Base-by-base conservation (phyloP, 2,329 filamentous ascomycete species). In the Xylaria sp. region DNA sequence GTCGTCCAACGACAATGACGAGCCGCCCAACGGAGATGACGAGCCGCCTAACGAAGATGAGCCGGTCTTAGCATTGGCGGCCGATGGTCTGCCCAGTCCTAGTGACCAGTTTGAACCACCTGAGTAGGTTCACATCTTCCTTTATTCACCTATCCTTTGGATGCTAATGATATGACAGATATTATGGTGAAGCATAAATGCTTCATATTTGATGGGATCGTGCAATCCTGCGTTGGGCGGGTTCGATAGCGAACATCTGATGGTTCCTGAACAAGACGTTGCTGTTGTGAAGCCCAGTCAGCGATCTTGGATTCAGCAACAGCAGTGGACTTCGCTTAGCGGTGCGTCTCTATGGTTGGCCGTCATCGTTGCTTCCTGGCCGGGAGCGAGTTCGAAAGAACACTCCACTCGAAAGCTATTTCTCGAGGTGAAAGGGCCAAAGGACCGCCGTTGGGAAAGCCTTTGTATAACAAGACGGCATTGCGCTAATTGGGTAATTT, bases 21-120 rank as follows among this genome's bases (percentile, higher is more conserved):
- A 63, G 43, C 62, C 66, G 16, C 58, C 69, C 17, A 64, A 68
- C 9, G 62, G 64, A 39, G 61, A 60, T 20, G 53, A 52, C 2
- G 51, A 60, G 22, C 60, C 53, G 5, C 42, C 54, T 38, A 59
- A 65, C 38, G 63, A 65, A 9, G 65, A 68, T 16, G 64, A 64
- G 40, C 63, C 68, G 11, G 67, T 67, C 37, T 54, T 70, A 19
- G 66, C 66, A 7, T 52, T 70, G 17, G 62, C 63, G 16, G 64
- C 63, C 13, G 65, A 70, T 47, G 63, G 63, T 2, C 46, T 70
- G 37, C 45, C 62, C 7, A 56, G 54, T 19, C 40, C 58, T 24
- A 56, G 57, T 6, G 67, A 67, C 21, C 57, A 62, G 39, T 68
- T 66, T 48, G 64, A 51, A 0, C 53, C 63, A 19, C 52, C 66